Percentiles rank a stretch among this genome's conserved stretches.
phyloP scores from a whole-genome alignment of 2,329 filamentous ascomycete species.

The Monosporascus sp. region DNA sequence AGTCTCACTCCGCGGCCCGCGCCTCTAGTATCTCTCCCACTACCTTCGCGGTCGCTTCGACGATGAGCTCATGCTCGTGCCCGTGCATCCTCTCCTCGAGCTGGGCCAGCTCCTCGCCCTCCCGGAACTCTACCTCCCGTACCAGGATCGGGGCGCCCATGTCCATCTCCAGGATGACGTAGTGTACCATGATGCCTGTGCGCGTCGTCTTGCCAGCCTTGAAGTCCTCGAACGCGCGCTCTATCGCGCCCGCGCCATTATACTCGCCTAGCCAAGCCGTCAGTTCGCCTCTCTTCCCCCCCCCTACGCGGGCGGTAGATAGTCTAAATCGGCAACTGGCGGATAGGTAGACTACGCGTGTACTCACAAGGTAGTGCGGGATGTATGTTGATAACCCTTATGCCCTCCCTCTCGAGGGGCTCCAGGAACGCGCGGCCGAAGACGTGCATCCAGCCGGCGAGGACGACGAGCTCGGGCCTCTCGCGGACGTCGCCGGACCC shows the following conservation, averaged over 20 bases:
- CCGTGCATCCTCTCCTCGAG: slow-evolving; percentile 70
- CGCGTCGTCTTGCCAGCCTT: slow-evolving; percentile 50
- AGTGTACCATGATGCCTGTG: slow-evolving; percentile 87
- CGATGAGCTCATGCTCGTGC: slow-evolving; percentile 73
- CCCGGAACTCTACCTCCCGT: slow-evolving; percentile 60
- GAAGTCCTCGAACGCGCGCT: slow-evolving; percentile 62
- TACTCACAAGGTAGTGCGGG: slow-evolving; percentile 49
- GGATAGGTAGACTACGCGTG: background rate
- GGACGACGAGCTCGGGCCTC: slow-evolving; percentile 68
- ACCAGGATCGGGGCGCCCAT: slow-evolving; percentile 69
- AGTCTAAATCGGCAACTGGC: background rate
- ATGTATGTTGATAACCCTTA: slow-evolving; percentile 78
- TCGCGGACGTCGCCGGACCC: slow-evolving; percentile 27
- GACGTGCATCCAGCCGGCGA: slow-evolving; percentile 86
- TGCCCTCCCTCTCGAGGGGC: slow-evolving; percentile 55
- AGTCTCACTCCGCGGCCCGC: background rate
- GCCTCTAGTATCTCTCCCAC: background rate
- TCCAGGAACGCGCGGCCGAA: slow-evolving; percentile 64
- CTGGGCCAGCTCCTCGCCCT: slow-evolving; percentile 58
- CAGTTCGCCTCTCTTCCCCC: slow-evolving; percentile 54
- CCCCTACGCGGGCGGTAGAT: slow-evolving; percentile 2
- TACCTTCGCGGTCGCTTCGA: slow-evolving; percentile 55
- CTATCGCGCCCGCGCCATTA: slow-evolving; percentile 65
- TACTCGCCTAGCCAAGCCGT: slow-evolving; percentile 57
- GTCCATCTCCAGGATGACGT: slow-evolving; percentile 77